phyloP scores from a whole-genome alignment of 2,329 filamentous ascomycete genomes.

The Aspergillus piperis region DNA sequence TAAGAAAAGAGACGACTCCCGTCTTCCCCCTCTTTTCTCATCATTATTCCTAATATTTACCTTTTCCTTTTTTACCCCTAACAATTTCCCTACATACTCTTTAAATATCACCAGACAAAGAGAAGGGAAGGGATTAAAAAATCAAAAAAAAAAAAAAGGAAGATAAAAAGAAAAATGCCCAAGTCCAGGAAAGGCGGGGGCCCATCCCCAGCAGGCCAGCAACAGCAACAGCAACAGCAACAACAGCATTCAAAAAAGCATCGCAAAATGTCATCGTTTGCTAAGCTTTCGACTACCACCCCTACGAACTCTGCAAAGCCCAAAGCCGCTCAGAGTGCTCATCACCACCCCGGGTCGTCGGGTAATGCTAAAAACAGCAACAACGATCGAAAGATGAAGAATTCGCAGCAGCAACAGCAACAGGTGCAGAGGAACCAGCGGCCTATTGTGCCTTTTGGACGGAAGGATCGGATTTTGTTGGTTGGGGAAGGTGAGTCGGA shows the following conservation, averaged over 20 bases:
- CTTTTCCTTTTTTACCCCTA: neutral
- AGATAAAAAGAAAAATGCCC: conserved; percentile 20
- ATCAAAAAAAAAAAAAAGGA: neutral
- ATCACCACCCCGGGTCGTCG: neutral
- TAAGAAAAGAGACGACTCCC: too few relatives aligned
- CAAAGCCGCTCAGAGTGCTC: conserved; percentile 5
- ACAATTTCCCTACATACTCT: too few relatives aligned
- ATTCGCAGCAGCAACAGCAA: conserved; percentile 25
- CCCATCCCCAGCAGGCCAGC: conserved; percentile 10
- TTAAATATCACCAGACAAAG: too few relatives aligned
- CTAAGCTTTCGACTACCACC: conserved; percentile 26
- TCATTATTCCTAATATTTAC: neutral
- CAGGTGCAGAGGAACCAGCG: conserved; percentile 27
- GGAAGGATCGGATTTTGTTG: conserved; percentile 45
- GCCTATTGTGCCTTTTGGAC: conserved; percentile 44
- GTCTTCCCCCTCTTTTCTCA: too few relatives aligned
- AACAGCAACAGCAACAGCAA: neutral
- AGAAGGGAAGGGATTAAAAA: too few relatives aligned
- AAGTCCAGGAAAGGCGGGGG: conserved; percentile 25
- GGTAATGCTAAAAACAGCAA: conserved; percentile 10
- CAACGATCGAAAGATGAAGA: conserved; percentile 12
- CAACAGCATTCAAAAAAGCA: conserved; percentile 13
- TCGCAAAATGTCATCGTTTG: conserved; percentile 33
- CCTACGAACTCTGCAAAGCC: neutral
- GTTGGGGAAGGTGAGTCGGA: conserved; percentile 46